These are phyloP conservation scores for Pseudogymnoascus destructans DNA, from an alignment of 2,329 filamentous ascomycete species.

Conservation along the genomic window DNA sequence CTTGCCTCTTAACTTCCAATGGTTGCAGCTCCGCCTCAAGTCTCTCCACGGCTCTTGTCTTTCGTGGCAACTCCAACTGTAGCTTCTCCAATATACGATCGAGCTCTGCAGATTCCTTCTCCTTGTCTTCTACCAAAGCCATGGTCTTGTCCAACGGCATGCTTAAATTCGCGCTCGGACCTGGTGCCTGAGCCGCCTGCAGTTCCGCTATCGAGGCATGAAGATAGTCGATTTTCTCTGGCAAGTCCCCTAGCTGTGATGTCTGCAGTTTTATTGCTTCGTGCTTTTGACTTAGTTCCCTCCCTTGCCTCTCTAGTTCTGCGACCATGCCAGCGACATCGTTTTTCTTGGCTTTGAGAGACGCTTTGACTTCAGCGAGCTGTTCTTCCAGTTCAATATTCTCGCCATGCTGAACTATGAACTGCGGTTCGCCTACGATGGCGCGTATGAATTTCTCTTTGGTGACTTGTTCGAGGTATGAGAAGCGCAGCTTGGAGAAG, in stretches of 20 bases:
- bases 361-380: conserved; percentile 55
- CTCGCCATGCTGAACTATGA: conserved; percentile 70
- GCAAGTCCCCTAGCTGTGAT: conserved; percentile 37
- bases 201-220: conserved; percentile 37
- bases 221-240: conserved; percentile 35
- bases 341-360: conserved; percentile 66
- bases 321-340: conserved; percentile 62
- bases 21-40: conserved; percentile 55
- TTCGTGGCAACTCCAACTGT: conserved; percentile 48
- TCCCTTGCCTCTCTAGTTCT: conserved; percentile 54
- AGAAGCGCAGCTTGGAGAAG: conserved; percentile 92
- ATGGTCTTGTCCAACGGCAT: conserved; percentile 46
- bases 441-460: conserved; percentile 95
- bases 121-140: conserved; percentile 37
- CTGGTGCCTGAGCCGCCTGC: conserved; percentile 30
- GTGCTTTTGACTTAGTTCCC: conserved; percentile 43
- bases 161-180: conserved; percentile 35
- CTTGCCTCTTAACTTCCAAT: conserved; percentile 53
- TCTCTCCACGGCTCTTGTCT: conserved; percentile 53
- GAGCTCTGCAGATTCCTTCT: conserved; percentile 40
- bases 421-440: conserved; percentile 79
- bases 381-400: conserved; percentile 67
- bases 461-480: conserved; percentile 94
- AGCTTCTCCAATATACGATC: conserved; percentile 51
- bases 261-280: conserved; percentile 38